Base-by-base conservation (phyloP, 2,329 filamentous ascomycete species). In the Trichoderma sp. region DNA sequence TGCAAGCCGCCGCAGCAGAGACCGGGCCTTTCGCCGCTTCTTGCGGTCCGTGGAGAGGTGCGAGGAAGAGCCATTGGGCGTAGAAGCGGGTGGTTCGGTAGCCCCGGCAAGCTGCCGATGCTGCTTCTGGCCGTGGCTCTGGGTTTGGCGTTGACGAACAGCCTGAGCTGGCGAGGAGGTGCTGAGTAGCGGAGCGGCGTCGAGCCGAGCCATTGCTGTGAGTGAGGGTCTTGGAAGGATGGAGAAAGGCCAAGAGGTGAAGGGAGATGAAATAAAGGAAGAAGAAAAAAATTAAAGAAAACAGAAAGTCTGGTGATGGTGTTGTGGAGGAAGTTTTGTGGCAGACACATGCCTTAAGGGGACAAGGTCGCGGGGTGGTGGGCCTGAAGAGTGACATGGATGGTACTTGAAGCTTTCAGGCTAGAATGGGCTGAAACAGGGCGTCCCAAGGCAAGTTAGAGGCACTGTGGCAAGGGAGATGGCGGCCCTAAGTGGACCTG, bases 171-270 rank as follows among this genome's bases (percentile, higher is more conserved):
- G 37, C n/a, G 37, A 53, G 5, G 54, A 66, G 4, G 64, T 50
- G 29, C 39, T 66, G 53, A 66, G 42, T 34, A 59, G 25, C 54
- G 64, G 64, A n/a, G 64, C 39, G 54, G 54, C 54, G 39, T 66
- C 64, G 54, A 37, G 54, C 64, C 53, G 29, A 66, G 64, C 53
- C 64, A 66, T 66, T 66, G 64, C 39, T 66, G 53, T 32, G 32
- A 12, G 42, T 15, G 7, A 15, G 5, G 25, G 7, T 17, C 1
- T 27, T n/a, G n/a, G n/a, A n/a, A n/a, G n/a, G n/a, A n/a, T n/a
- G n/a, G n/a, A n/a, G n/a, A n/a, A n/a, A n/a, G n/a, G n/a, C n/a
- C n/a, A n/a, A n/a, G n/a, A n/a, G 7, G 42, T 29, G n/a, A 29
- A 64, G 12, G 50, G n/a, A 50, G 19, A 15, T 8, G 42, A 17